A percentile compares a stretch with the other conserved stretches of the same genome.
phyloP scores from a whole-genome alignment of 208 protist species.

The Jaenimonas drosophilae region DNA sequence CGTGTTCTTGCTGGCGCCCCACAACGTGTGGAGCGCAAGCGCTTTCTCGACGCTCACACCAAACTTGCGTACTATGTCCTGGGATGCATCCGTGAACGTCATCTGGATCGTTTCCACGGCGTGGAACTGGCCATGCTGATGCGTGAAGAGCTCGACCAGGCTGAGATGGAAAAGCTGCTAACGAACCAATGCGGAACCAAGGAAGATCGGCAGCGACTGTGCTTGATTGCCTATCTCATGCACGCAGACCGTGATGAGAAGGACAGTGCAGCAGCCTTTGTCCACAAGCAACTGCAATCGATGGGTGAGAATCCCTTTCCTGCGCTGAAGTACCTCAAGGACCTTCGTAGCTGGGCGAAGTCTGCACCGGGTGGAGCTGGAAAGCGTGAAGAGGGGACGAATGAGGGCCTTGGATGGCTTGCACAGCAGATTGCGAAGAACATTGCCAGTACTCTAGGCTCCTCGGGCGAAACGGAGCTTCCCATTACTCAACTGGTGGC shows the following conservation, averaged over 20 bases:
- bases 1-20: conserved; percentile 66
- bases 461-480: conserved; percentile 48
- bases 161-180: conserved; percentile 60
- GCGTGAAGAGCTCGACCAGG: conserved; percentile 50
- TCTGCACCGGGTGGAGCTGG: conserved; percentile 7
- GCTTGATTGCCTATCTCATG: conserved; percentile 72
- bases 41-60: conserved; percentile 75
- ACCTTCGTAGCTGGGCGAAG: conserved; percentile 54
- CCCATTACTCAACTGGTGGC: conserved; percentile 81
- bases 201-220: conserved; percentile 72
- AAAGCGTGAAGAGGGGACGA: conserved; percentile 5
- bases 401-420: conserved; percentile 71
- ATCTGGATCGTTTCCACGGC: conserved; percentile 79
- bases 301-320: conserved; percentile 28
- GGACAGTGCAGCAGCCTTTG: conserved; percentile 28
- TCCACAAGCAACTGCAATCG: conserved; percentile 7
- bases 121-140: conserved; percentile 67
- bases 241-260: conserved; percentile 27
- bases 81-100: conserved; percentile 42
- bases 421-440: conserved; percentile 82
- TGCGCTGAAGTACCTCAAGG: conserved; percentile 66
- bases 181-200: conserved; percentile 21
- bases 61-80: conserved; percentile 70
- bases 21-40: conserved; percentile 70
- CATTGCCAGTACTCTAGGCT: conserved; percentile 58